A percentile compares a stretch with the other conserved stretches of the same genome.
Conservation (phyloP, 176 grass and related monocot species). For the Poa pratensis region DNA sequence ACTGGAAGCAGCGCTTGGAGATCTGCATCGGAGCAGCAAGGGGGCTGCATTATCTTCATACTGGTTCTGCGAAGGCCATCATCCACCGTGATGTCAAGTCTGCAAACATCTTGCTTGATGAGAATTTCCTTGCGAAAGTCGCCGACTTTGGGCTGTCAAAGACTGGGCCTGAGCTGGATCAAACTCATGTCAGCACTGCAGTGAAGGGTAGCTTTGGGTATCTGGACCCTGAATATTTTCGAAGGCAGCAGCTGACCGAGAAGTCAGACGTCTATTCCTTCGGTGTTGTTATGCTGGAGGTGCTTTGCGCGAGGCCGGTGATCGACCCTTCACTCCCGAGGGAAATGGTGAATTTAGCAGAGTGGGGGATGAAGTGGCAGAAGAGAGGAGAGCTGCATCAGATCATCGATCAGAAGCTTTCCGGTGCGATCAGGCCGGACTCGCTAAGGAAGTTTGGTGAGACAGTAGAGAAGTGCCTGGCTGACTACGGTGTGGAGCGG, state of each 20-base stretch:
- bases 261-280: constrained; percentile 98
- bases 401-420: constrained; percentile 73
- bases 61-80: constrained; percentile 83
- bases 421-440: constrained; percentile 67
- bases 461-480: constrained; percentile 90
- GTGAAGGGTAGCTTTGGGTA: constrained; percentile 99
- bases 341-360: constrained; percentile 88
- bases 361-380: constrained; percentile 96
- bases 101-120: constrained; percentile 94
- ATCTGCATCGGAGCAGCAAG: constrained; percentile 95
- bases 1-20: constrained; percentile 92
- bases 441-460: constrained; percentile 93
- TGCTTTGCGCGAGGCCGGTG: constrained; percentile 84
- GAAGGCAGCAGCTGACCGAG: constrained; percentile 84
- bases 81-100: constrained; percentile 99
- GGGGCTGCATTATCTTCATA: constrained; percentile 95
- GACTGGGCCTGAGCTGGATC: constrained; percentile 89
- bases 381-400: constrained; percentile 84
- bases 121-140: constrained; percentile 90
- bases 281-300: constrained; percentile 95
- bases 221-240: constrained; percentile 94
- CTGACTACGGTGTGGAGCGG: constrained; percentile 82
- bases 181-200: constrained; percentile 95
- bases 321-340: constrained; percentile 87
- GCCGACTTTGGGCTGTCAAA: constrained; percentile 91